These are phyloP conservation scores for Ceratobasidium sp. DNA, from an alignment of 1,284 basidiomycete species.

Conservation along the genomic window DNA sequence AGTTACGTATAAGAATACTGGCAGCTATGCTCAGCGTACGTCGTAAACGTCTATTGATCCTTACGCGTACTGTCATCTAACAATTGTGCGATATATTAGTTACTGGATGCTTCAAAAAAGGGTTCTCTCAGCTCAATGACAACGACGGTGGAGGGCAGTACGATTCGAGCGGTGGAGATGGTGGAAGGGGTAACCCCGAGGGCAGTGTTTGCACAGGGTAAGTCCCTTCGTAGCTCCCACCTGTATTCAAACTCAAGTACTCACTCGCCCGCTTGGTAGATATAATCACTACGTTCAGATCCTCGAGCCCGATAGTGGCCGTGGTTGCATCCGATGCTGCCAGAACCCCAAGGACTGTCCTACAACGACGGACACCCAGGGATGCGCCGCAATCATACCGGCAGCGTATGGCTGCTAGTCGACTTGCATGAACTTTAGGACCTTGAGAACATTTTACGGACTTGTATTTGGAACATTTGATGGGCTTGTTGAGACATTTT, in stretches of 20 bases:
- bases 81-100: conserved; percentile 32
- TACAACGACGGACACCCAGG: conserved; percentile 44
- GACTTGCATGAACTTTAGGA: no score
- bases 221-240: neutral
- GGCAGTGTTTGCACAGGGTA: conserved; percentile 49
- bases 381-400: conserved; percentile 47
- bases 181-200: conserved; percentile 50
- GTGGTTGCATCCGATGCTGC: conserved; percentile 52
- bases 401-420: no score
- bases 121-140: conserved; percentile 41
- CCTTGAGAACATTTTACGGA: no score
- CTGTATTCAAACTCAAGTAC: neutral
- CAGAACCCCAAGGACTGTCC: conserved; percentile 47
- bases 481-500: no score
- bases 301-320: conserved; percentile 49
- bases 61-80: no score
- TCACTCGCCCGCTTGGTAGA: neutral
- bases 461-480: no score
- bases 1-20: conserved; percentile 16
- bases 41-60: no score
- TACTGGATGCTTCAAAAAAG: conserved; percentile 41
- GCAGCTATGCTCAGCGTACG: no score
- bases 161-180: conserved; percentile 51
- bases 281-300: conserved; percentile 51
- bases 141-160: conserved; percentile 51